A percentile compares a stretch with the other conserved stretches of the same genome.
These are phyloP conservation scores for Septoria petroselini DNA, from an alignment of 2,329 filamentous ascomycete species.

Conservation along the genomic window DNA sequence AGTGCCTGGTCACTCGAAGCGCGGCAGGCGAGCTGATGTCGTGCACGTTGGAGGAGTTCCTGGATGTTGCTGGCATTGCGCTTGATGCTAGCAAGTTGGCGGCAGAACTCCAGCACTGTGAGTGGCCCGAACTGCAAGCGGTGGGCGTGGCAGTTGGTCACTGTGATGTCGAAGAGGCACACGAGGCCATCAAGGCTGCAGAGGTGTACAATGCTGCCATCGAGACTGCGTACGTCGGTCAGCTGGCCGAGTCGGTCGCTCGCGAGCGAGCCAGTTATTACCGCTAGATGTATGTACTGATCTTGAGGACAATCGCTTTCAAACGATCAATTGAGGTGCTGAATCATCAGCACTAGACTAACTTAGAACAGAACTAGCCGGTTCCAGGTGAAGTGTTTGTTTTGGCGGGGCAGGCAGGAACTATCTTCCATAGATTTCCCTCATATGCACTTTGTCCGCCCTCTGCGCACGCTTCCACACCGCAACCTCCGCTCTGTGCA, in stretches of 20 bases:
- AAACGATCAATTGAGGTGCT: no score
- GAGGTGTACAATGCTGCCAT: neutral
- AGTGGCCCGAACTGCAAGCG: neutral
- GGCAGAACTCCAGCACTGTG: neutral
- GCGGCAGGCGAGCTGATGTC: neutral
- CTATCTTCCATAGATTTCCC: no score
- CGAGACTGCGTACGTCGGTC: slow-evolving; percentile 6
- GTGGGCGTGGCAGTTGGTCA: neutral
- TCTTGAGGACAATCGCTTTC: no score
- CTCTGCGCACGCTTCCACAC: no score
- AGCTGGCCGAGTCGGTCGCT: no score
- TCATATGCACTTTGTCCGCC: no score
- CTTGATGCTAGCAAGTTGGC: neutral
- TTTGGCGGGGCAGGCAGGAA: no score
- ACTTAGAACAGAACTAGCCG: no score
- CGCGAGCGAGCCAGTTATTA: no score
- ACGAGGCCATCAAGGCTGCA: slow-evolving; percentile 1
- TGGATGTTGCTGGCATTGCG: neutral
- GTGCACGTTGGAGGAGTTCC: neutral
- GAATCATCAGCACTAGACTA: no score
- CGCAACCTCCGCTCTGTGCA: slow-evolving; percentile 24
- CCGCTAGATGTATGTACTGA: no score
- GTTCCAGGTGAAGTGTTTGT: no score
- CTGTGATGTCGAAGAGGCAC: neutral
- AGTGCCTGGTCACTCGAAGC: neutral